These are phyloP conservation scores for Davidsoniella eucalypti DNA, from an alignment of 2,329 filamentous ascomycete genomes.

Conservation along the genomic window DNA sequence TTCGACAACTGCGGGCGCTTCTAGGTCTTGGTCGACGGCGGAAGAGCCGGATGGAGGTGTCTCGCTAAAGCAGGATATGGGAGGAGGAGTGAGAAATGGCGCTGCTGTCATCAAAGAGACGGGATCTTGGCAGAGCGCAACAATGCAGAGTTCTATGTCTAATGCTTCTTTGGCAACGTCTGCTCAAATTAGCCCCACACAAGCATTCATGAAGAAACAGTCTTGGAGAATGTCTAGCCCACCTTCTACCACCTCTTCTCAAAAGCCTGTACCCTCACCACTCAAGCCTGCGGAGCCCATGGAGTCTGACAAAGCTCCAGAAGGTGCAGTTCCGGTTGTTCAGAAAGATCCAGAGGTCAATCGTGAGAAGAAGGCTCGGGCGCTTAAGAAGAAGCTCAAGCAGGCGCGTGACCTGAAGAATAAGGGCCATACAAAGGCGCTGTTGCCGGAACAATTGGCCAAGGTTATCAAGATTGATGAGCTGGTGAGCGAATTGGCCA, in stretches of 20 bases:
- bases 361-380: slow-evolving; percentile 81
- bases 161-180: no score
- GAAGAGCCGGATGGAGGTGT: neutral
- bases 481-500: slow-evolving; percentile 72
- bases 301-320: neutral
- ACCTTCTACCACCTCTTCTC: neutral
- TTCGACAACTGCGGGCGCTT: neutral
- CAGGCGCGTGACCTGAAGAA: slow-evolving; percentile 80
- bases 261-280: neutral
- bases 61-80: neutral
- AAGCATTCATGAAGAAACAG: neutral
- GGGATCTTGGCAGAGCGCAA: neutral
- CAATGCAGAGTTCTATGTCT: neutral
- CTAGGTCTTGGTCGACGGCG: neutral
- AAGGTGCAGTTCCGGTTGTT: neutral
- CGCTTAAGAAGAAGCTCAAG: slow-evolving; percentile 83
- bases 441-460: slow-evolving; percentile 87
- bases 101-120: neutral
- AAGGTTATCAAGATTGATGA: slow-evolving; percentile 97
- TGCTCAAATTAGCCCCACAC: no score
- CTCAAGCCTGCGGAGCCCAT: neutral
- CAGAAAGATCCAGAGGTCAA: slow-evolving; percentile 1
- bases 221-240: neutral
- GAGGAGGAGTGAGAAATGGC: neutral
- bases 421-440: slow-evolving; percentile 65